These are phyloP conservation scores for Parachaetomium inaequale DNA, from an alignment of 495 filamentous ascomycete genomes.

Conservation along the genomic window DNA sequence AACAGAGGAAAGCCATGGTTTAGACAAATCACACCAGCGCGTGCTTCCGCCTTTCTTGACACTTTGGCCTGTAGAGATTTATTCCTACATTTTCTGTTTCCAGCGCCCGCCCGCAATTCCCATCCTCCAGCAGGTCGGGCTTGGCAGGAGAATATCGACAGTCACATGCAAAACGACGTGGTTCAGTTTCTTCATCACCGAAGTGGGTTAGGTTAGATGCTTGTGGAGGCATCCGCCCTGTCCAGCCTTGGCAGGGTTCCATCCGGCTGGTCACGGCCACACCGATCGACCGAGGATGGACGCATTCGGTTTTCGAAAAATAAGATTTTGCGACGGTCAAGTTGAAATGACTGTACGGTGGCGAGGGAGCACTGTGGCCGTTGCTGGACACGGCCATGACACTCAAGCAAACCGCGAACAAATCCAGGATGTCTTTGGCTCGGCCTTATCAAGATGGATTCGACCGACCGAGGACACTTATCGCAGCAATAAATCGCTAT, in stretches of 20 bases:
- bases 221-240: neutral
- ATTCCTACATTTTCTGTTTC: no score
- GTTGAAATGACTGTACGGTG: neutral
- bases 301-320: neutral
- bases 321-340: neutral
- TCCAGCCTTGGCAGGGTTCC: neutral
- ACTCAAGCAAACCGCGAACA: neutral
- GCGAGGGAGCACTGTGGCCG: neutral
- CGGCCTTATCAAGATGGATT: neutral
- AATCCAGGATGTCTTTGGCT: neutral
- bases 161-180: slow-evolving; percentile 1
- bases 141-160: neutral
- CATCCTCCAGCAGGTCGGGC: neutral
- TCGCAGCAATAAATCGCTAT: neutral
- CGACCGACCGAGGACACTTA: neutral
- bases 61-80: no score
- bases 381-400: no score
- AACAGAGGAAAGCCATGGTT: no score
- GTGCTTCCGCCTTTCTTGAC: no score
- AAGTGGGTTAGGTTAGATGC: neutral
- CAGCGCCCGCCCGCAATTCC: neutral
- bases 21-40: no score
- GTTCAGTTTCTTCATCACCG: neutral
- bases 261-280: neutral
- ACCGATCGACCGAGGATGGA: neutral